Conservation (phyloP, 805 yeast species). For the Ogataea corticis region DNA sequence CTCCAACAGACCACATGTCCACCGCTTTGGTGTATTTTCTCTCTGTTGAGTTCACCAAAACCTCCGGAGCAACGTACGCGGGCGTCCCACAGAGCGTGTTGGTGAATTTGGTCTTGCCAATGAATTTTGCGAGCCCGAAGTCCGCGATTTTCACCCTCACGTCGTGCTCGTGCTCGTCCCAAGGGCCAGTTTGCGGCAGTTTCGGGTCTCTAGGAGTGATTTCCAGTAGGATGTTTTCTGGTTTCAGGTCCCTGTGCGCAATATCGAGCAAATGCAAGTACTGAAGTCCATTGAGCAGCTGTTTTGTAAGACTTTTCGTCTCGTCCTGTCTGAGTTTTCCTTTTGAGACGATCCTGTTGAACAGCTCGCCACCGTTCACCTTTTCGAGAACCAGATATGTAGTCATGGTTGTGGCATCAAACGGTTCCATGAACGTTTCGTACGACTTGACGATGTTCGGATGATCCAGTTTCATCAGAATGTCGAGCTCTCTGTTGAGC, state of each 20-base stretch:
- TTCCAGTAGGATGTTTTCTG: slow-evolving; percentile 75
- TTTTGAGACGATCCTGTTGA: slow-evolving; percentile 68
- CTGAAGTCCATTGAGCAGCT: slow-evolving; percentile 62
- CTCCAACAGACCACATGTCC: slow-evolving; percentile 84
- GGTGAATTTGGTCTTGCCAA: slow-evolving; percentile 73
- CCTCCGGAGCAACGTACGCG: slow-evolving; percentile 85
- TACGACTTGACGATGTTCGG: slow-evolving; percentile 69
- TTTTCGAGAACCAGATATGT: slow-evolving; percentile 71
- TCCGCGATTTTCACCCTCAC: slow-evolving; percentile 76
- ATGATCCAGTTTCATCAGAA: slow-evolving; percentile 64
- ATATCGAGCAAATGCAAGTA: slow-evolving; percentile 92
- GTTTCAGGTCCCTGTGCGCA: slow-evolving; percentile 91
- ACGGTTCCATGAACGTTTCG: slow-evolving; percentile 54
- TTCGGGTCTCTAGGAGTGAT: slow-evolving; percentile 39
- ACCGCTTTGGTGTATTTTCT: slow-evolving; percentile 67
- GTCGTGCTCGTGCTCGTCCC: slow-evolving; percentile 61
- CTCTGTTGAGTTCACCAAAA: slow-evolving; percentile 49
- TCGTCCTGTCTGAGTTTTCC: slow-evolving; percentile 62
- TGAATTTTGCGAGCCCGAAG: slow-evolving; percentile 70
- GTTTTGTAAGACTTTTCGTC: slow-evolving; percentile 56
- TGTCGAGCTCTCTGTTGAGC: slow-evolving; percentile 66
- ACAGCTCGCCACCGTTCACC: slow-evolving; percentile 72
- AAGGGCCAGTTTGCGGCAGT: slow-evolving; percentile 43
- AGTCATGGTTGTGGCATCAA: slow-evolving; percentile 44
- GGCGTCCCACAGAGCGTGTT: slow-evolving; percentile 85